Conservation (phyloP, 108 stramenopile species). For the Skeletonema costatum region DNA sequence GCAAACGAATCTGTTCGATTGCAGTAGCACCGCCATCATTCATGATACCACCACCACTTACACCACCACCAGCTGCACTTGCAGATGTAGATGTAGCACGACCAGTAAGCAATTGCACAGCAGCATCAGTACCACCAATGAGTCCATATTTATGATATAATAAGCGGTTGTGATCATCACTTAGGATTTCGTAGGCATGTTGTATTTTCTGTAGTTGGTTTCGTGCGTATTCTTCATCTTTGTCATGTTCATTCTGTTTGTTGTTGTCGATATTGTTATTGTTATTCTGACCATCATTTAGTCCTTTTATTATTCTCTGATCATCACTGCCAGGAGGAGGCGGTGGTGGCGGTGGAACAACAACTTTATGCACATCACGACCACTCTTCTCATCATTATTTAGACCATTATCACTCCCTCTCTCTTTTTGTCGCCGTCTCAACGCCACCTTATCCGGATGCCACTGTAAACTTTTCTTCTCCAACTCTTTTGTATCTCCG, state of each 20-base stretch:
- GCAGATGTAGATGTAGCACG: not conserved
- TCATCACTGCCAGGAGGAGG: not conserved
- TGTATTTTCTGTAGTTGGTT: slow-evolving; percentile 46
- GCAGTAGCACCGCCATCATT: not conserved
- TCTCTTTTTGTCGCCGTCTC: not conserved
- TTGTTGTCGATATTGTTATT: not conserved
- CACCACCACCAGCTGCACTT: not conserved
- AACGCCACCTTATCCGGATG: slow-evolving; percentile 85
- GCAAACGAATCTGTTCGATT: slow-evolving; percentile 17
- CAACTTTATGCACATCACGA: too few species aligned
- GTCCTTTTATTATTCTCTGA: not conserved
- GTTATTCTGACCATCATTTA: not conserved
- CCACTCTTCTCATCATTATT: not conserved
- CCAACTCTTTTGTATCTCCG: slow-evolving; percentile 75
- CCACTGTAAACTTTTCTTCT: slow-evolving; percentile 56
- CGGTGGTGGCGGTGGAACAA: slow-evolving; percentile 17
- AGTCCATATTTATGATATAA: slow-evolving; percentile 79
- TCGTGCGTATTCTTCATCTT: slow-evolving; percentile 9
- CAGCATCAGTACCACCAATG: slow-evolving; percentile 53
- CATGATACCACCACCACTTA: not conserved
- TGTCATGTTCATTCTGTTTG: too few species aligned
- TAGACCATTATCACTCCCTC: not conserved
- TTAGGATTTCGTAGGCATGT: slow-evolving; percentile 75
- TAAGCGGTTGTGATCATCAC: slow-evolving; percentile 72
- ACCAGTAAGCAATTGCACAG: slow-evolving; percentile 49